A percentile compares a stretch with the other conserved stretches of the same genome.
Evolutionary conservation across 1,139 yeast genomes (phyloP).

Genomic region (Zygoascus meyerae): DNA sequence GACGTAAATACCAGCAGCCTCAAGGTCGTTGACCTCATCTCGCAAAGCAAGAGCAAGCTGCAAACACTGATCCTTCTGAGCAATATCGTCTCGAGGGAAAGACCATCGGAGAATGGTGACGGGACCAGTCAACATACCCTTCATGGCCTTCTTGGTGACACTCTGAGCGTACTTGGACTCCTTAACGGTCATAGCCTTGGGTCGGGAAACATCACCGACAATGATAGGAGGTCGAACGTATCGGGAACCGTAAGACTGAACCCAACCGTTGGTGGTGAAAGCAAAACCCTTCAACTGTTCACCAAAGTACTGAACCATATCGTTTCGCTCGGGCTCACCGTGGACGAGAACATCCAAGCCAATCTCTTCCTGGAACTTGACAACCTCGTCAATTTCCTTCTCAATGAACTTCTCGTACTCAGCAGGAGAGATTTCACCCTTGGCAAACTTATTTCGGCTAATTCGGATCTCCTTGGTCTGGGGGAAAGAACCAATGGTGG

Average conservation of each 20-base stretch:
- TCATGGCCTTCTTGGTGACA: slow-evolving; percentile 89
- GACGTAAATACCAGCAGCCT: slow-evolving; percentile 95
- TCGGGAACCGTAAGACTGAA: slow-evolving; percentile 99
- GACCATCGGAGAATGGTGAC: slow-evolving; percentile 99
- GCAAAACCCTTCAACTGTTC: slow-evolving; percentile 97
- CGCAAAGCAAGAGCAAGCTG: slow-evolving; percentile 97
- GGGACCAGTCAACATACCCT: slow-evolving; percentile 99
- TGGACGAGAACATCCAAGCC: slow-evolving; percentile 97
- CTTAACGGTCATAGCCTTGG: slow-evolving; percentile 96
- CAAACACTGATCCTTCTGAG: slow-evolving; percentile 90
- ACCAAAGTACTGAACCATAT: slow-evolving; percentile 99
- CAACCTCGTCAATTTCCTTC: slow-evolving; percentile 91
- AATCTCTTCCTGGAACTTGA: slow-evolving; percentile 98
- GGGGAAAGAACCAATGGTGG: slow-evolving; percentile 99
- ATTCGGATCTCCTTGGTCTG: slow-evolving; percentile 98
- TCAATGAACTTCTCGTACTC: slow-evolving; percentile 95
- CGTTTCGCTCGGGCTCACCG: slow-evolving; percentile 99
- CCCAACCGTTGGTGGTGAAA: slow-evolving; percentile 99
- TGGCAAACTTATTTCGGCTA: slow-evolving; percentile 95
- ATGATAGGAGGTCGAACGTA: slow-evolving; percentile 99
- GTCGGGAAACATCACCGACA: slow-evolving; percentile 99
- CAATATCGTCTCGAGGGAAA: slow-evolving; percentile 98
- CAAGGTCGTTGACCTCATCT: slow-evolving; percentile 97
- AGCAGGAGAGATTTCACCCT: slow-evolving; percentile 92
- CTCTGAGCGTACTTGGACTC: slow-evolving; percentile 99